These are phyloP conservation scores for Starmerella vitae DNA, from an alignment of 805 yeast genomes.

Conservation along the genomic window DNA sequence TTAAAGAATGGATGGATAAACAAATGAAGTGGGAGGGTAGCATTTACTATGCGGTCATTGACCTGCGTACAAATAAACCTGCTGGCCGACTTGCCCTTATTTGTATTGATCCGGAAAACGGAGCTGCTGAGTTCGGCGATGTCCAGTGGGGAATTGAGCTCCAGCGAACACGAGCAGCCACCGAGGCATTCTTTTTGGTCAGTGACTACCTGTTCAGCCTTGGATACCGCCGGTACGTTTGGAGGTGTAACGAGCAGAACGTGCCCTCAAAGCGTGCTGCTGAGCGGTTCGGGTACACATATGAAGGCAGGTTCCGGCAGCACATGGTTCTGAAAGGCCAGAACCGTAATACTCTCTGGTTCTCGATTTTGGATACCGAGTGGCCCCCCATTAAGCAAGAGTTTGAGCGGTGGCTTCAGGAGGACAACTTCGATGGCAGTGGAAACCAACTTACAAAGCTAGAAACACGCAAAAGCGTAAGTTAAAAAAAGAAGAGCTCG, in stretches of 20 bases:
- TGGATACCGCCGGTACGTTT: not conserved
- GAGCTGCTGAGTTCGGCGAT: not conserved
- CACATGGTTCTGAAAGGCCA: not conserved
- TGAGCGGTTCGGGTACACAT: not conserved
- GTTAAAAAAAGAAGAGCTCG: too few species aligned
- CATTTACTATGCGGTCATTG: not conserved
- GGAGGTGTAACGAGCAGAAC: not conserved
- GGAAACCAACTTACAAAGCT: not conserved
- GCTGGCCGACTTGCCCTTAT: not conserved
- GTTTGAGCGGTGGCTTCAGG: not conserved
- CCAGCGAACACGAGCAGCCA: not conserved
- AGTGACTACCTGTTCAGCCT: not conserved
- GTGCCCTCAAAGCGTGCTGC: not conserved
- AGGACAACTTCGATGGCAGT: not conserved
- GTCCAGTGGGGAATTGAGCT: not conserved
- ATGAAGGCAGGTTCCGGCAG: not conserved
- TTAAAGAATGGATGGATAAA: not conserved
- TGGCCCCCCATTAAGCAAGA: not conserved
- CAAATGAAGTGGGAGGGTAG: not conserved
- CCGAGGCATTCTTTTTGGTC: not conserved
- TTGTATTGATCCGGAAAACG: not conserved
- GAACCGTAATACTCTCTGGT: not conserved
- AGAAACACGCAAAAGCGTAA: too few species aligned
- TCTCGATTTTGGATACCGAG: not conserved
- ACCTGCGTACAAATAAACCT: not conserved